Conservation (phyloP, 176 grass and related monocot species). For the Calamus simplicifolius region DNA sequence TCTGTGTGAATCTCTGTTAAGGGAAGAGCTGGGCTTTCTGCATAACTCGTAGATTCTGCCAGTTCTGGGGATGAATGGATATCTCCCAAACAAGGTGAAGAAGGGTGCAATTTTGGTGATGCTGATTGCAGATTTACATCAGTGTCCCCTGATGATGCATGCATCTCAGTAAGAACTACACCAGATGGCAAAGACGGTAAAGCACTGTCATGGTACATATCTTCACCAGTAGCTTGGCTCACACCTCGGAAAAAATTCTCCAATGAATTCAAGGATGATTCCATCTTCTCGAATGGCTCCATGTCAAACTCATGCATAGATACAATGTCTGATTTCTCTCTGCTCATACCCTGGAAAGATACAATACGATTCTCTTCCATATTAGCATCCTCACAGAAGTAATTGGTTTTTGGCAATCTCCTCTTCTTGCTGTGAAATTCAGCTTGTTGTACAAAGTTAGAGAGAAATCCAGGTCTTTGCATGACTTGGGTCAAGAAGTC, state of each 20-base stretch:
- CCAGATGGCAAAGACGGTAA: constrained; percentile 31
- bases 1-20: constrained; percentile 33
- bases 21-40: constrained; percentile 40
- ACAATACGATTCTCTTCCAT: constrained; percentile 27
- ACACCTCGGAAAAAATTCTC: constrained; percentile 77
- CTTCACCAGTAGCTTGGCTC: constrained; percentile 41
- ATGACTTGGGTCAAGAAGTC: constrained; percentile 49
- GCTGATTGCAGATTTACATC: constrained; percentile 31
- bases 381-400: constrained; percentile 38
- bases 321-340: not conserved
- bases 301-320: constrained; percentile 27
- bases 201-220: constrained; percentile 50
- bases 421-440: constrained; percentile 67
- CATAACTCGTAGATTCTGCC: constrained; percentile 51
- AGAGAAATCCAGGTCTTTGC: constrained; percentile 41
- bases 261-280: constrained; percentile 76
- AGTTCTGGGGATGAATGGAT: constrained; percentile 43
- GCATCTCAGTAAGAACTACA: constrained; percentile 52
- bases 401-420: constrained; percentile 33
- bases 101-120: constrained; percentile 24
- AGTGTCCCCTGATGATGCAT: constrained; percentile 55
- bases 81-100: constrained; percentile 41
- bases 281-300: constrained; percentile 79
- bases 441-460: constrained; percentile 36
- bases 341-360: constrained; percentile 13